phyloP scores from a whole-genome alignment of 1,284 basidiomycete species.

The Bjerkandera adusta region DNA sequence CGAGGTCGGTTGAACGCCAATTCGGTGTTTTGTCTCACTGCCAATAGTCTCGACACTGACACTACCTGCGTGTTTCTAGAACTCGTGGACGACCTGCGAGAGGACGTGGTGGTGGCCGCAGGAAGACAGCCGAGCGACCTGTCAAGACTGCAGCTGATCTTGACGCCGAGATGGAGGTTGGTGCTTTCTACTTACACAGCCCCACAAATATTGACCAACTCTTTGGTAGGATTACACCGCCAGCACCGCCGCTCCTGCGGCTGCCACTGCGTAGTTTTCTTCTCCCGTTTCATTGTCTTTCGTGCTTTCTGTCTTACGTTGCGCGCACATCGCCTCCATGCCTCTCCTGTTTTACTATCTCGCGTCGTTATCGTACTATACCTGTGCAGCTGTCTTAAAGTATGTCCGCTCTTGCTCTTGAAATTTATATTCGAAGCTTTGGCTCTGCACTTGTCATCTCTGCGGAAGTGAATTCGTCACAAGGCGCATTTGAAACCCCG shows the following conservation, averaged over 20 bases:
- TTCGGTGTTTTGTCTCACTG: background rate
- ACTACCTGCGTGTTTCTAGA: constrained; percentile 13
- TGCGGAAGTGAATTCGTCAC: too few relatives aligned
- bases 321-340: too few relatives aligned
- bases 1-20: constrained; percentile 42
- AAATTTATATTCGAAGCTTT: too few relatives aligned
- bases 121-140: constrained; percentile 63
- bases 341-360: too few relatives aligned
- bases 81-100: constrained; percentile 44
- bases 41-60: background rate
- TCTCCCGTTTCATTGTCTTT: background rate
- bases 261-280: constrained; percentile 12
- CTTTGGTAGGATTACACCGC: constrained; percentile 63
- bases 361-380: too few relatives aligned
- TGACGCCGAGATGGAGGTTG: constrained; percentile 84
- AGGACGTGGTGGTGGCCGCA: constrained; percentile 50
- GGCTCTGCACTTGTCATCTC: too few relatives aligned
- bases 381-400: too few relatives aligned
- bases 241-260: constrained; percentile 35
- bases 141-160: constrained; percentile 71
- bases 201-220: constrained; percentile 1
- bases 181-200: constrained; percentile 19
- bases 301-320: background rate
- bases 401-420: too few relatives aligned
- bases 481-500: too few relatives aligned